These are phyloP conservation scores for Saksenaea vasiformis DNA, from an alignment of 371 early-diverging fungal genomes.

Conservation along the genomic window DNA sequence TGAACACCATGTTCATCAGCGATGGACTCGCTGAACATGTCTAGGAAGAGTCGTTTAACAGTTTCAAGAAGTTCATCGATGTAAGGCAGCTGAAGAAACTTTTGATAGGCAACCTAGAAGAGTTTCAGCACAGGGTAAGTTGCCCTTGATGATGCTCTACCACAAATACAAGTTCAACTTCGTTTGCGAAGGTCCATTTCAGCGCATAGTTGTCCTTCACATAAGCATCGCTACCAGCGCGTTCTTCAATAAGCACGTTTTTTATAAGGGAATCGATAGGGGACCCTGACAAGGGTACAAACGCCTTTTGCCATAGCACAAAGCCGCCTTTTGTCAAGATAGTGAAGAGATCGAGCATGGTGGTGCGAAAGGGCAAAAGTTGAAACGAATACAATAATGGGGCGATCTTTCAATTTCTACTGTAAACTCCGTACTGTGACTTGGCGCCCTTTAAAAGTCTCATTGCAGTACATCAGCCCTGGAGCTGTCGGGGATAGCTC, in stretches of 20 bases:
- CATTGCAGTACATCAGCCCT: no score
- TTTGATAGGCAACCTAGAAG: slow-evolving; percentile 84
- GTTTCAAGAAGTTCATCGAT: slow-evolving; percentile 83
- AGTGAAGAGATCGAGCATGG: slow-evolving; percentile 82
- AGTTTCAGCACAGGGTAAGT: neutral
- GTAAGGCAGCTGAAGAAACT: slow-evolving; percentile 83
- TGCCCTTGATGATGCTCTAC: slow-evolving; percentile 44
- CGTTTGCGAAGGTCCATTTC: slow-evolving; percentile 87
- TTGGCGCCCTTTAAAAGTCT: no score
- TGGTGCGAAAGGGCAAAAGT: neutral
- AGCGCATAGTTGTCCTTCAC: slow-evolving; percentile 69
- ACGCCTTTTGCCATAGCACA: slow-evolving; percentile 78
- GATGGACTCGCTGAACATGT: slow-evolving; percentile 20
- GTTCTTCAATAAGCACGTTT: slow-evolving; percentile 81
- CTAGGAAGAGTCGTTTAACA: slow-evolving; percentile 53
- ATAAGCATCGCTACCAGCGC: slow-evolving; percentile 61
- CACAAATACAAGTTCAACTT: slow-evolving; percentile 87
- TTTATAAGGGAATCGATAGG: slow-evolving; percentile 78
- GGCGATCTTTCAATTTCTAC: no score
- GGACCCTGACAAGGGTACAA: slow-evolving; percentile 52
- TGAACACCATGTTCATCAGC: slow-evolving; percentile 15
- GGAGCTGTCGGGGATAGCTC: no score
- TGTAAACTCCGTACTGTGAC: no score
- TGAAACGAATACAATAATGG: neutral
- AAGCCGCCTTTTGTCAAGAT: slow-evolving; percentile 83